These are phyloP conservation scores for Tanacetum coccineum DNA, from an alignment of 129 eudicot species.

Conservation along the genomic window DNA sequence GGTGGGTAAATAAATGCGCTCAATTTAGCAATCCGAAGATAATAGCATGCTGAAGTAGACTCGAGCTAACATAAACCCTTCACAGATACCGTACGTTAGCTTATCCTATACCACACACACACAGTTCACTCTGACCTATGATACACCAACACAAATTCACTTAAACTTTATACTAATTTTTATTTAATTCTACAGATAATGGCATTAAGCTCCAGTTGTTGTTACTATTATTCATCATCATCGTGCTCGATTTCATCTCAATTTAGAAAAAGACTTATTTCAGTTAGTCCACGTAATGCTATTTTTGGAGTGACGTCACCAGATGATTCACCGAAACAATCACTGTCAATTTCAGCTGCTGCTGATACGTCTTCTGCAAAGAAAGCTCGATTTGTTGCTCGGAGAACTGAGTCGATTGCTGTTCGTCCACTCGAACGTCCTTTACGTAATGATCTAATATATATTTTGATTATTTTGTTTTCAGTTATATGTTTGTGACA, in stretches of 20 bases:
- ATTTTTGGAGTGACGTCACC: conserved; percentile 24
- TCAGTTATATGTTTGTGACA: too few species aligned
- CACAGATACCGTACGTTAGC: conserved; percentile 26
- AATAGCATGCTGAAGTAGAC: conserved; percentile 13
- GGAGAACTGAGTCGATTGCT: conserved; percentile 57
- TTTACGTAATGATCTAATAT: conserved; percentile 39
- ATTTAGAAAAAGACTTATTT: conserved; percentile 31
- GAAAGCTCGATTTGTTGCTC: conserved; percentile 75
- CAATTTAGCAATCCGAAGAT: conserved; percentile 14
- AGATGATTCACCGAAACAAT: conserved; percentile 34
- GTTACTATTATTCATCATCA: conserved; percentile 17
- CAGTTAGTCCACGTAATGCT: conserved; percentile 21
- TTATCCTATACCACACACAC: conserved; percentile 41
- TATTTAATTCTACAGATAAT: conserved; percentile 8
- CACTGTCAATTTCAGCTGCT: conserved; percentile 42
- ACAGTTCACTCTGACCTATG: conserved; percentile 9
- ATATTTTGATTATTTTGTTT: too few species aligned
- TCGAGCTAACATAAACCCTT: conserved; percentile 9
- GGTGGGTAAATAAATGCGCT: conserved; percentile 21
- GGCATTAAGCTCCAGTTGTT: conserved; percentile 39
- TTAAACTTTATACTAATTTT: too few species aligned
- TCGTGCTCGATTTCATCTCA: conserved; percentile 29
- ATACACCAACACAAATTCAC: background rate
- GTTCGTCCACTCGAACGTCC: conserved; percentile 76
- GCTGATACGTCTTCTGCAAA: conserved; percentile 50